These are phyloP conservation scores for Ceratocystis variospora DNA, from an alignment of 2,329 filamentous ascomycete species.

Conservation along the genomic window DNA sequence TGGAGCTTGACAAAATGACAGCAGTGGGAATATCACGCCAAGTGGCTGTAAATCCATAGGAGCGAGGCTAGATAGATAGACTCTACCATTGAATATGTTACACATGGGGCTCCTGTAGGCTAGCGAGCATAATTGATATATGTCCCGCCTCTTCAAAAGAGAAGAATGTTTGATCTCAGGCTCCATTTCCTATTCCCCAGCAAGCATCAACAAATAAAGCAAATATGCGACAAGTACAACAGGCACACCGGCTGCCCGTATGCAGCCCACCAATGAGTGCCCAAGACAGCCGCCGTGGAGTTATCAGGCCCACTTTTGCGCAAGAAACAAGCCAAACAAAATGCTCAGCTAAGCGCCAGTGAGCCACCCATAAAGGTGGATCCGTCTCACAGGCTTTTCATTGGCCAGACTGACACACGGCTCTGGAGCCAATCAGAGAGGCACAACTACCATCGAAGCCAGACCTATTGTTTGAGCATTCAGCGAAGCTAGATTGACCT, in stretches of 20 bases:
- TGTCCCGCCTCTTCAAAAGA: too few relatives aligned
- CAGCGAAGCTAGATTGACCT: too few relatives aligned
- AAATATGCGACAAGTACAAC: neutral
- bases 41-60: neutral
- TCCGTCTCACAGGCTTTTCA: neutral
- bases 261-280: neutral
- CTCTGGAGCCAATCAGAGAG: too few relatives aligned
- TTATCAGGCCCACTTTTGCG: slow-evolving; percentile 2
- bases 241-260: too few relatives aligned
- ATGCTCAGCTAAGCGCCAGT: slow-evolving; percentile 20
- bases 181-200: neutral
- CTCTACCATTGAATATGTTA: neutral
- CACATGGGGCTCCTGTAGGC: neutral
- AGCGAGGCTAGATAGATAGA: neutral
- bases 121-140: neutral
- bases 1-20: neutral
- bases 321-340: slow-evolving; percentile 15
- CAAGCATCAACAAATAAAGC: neutral
- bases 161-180: neutral
- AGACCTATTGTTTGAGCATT: too few relatives aligned
- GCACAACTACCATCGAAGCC: too few relatives aligned
- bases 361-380: neutral
- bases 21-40: neutral
- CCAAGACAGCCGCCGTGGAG: neutral
- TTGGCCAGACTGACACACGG: neutral